Conservation (phyloP, 208 protist species). For the Strigomonas oncopelti region DNA sequence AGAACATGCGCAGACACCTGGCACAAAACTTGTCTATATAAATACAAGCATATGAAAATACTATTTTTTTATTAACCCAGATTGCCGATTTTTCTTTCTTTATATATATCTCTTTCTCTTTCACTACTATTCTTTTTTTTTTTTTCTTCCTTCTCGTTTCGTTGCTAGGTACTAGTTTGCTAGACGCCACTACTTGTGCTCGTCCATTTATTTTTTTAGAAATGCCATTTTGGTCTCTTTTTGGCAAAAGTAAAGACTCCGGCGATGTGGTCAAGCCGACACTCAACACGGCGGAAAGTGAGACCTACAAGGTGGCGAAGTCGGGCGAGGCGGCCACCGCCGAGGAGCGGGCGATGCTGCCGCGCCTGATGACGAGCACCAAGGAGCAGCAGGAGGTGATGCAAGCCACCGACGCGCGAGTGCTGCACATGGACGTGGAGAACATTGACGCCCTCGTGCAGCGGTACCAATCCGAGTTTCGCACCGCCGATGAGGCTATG, state of each 20-base stretch:
- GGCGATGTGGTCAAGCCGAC: background rate
- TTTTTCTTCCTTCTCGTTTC: slow-evolving; percentile 5
- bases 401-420: slow-evolving; percentile 31
- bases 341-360: background rate
- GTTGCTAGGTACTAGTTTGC: background rate
- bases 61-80: too few species aligned
- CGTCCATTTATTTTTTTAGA: background rate
- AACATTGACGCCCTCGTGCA: slow-evolving; percentile 57
- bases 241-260: background rate
- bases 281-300: background rate
- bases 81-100: too few species aligned
- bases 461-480: slow-evolving; percentile 55
- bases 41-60: too few species aligned
- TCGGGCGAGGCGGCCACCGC: background rate
- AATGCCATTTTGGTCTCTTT: slow-evolving; percentile 14
- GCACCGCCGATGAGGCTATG: slow-evolving; percentile 48
- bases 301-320: slow-evolving; percentile 2
- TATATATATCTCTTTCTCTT: slow-evolving; percentile 7
- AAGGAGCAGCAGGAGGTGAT: background rate
- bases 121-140: slow-evolving; percentile 11
- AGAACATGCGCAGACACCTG: too few species aligned
- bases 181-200: background rate
- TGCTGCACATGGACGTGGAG: slow-evolving; percentile 50
- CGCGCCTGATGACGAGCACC: background rate
- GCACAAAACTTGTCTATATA: too few species aligned